Conservation (phyloP, 2,329 filamentous ascomycete species). For the Macroventuria anomochaeta region DNA sequence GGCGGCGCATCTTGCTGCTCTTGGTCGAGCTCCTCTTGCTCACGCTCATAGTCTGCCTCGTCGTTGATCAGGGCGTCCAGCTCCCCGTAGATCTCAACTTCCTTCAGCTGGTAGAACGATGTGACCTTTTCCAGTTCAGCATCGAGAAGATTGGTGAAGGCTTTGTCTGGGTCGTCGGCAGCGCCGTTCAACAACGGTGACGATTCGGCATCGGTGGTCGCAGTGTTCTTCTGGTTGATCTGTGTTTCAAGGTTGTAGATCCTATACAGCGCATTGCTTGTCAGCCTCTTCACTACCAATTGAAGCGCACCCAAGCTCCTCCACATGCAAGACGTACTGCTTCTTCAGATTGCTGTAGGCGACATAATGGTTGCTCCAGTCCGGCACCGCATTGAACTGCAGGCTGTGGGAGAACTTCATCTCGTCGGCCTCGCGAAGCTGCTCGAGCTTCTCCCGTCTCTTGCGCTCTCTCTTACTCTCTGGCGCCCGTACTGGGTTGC, state of each 20-base stretch:
- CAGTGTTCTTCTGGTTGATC: constrained; percentile 65
- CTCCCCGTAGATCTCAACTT: constrained; percentile 84
- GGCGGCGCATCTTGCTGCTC: constrained; percentile 49
- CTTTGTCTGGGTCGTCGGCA: constrained; percentile 72
- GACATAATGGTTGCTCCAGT: constrained; percentile 98
- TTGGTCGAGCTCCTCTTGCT: constrained; percentile 50
- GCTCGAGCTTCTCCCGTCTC: constrained; percentile 68
- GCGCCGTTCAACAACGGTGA: constrained; percentile 77
- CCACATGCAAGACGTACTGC: constrained; percentile 66
- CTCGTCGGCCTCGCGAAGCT: constrained; percentile 76
- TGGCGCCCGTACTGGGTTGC: constrained; percentile 6
- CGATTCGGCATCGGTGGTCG: constrained; percentile 73
- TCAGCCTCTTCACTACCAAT: constrained; percentile 25
- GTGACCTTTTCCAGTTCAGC: constrained; percentile 92
- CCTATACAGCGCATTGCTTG: constrained; percentile 54
- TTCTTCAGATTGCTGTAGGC: constrained; percentile 99
- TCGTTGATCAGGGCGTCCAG: constrained; percentile 79
- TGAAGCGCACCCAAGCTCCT: not conserved
- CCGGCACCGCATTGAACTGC: constrained; percentile 99
- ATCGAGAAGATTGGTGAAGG: constrained; percentile 83
- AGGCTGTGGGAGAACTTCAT: constrained; percentile 99
- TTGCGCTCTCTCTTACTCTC: constrained; percentile 50
- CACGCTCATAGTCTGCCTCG: constrained; percentile 70
- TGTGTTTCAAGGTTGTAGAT: constrained; percentile 96
- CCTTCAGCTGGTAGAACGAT: constrained; percentile 88